These are phyloP conservation scores for Emmonsiellopsis sp. DNA, from an alignment of 2,329 filamentous ascomycete genomes.

Conservation along the genomic window DNA sequence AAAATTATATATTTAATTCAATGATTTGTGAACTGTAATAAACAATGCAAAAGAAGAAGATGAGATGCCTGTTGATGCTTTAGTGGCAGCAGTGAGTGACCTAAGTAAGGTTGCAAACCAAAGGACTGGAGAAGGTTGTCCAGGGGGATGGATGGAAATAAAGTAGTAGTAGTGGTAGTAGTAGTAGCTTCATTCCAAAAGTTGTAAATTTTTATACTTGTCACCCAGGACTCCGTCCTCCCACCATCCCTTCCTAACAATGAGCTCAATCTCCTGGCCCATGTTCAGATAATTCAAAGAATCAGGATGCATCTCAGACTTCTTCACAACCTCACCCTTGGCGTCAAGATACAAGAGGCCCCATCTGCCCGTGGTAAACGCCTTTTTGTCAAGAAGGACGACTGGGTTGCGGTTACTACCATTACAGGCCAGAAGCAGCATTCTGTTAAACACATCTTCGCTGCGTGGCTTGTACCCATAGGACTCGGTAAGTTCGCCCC, in stretches of 20 bases:
- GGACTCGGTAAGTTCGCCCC: background rate
- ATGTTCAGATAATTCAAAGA: background rate
- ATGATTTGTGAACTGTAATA: background rate
- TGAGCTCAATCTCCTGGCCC: background rate
- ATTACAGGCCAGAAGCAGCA: background rate
- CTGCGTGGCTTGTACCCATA: background rate
- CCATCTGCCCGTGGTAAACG: background rate
- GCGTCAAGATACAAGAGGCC: background rate
- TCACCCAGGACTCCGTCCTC: background rate
- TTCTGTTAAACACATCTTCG: background rate
- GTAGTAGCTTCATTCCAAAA: background rate
- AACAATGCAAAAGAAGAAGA: background rate
- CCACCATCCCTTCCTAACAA: background rate
- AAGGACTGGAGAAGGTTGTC: background rate
- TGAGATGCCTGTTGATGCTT: background rate
- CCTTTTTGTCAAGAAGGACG: background rate
- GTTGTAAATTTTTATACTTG: background rate
- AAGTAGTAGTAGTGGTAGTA: background rate
- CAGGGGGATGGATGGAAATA: background rate
- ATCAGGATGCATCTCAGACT: background rate
- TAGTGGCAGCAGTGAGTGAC: background rate
- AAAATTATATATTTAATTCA: background rate
- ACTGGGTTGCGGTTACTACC: background rate
- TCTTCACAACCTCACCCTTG: background rate
- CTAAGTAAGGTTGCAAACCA: background rate